Conservation (phyloP, 345 rosid genomes). For the rapeseed (Brassica napus) region DNA sequence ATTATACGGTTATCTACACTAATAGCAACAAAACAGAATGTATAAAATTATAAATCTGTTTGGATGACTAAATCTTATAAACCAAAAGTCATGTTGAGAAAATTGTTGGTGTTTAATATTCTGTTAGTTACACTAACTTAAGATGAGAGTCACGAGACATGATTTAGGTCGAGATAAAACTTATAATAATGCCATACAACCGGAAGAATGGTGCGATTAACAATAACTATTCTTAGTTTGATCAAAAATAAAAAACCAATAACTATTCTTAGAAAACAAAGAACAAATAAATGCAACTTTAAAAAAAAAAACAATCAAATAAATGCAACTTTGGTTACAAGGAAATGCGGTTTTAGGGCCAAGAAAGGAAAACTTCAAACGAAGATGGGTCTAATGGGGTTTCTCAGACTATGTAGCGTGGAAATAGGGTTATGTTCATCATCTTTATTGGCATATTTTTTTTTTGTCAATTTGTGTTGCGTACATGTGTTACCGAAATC, state of each 20-base stretch:
- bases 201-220: neutral
- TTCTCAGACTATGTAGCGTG: neutral
- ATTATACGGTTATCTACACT: too few species aligned
- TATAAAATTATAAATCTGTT: neutral
- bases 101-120: neutral
- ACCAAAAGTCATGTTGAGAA: neutral
- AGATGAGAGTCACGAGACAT: neutral
- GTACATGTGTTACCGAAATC: conserved; percentile 14
- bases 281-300: neutral
- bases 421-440: neutral
- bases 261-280: neutral
- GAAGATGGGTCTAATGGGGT: neutral
- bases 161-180: neutral
- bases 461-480: conserved; percentile 15
- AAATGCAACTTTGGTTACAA: neutral
- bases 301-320: neutral
- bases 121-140: neutral
- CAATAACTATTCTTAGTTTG: neutral
- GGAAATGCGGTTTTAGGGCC: neutral
- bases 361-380: neutral
- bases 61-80: neutral
- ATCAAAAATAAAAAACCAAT: neutral
- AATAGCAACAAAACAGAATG: neutral
- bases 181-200: neutral
- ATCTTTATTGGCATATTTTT: neutral